phyloP scores from a whole-genome alignment of 2,329 filamentous ascomycete genomes.

The Trichoderma sp. region DNA sequence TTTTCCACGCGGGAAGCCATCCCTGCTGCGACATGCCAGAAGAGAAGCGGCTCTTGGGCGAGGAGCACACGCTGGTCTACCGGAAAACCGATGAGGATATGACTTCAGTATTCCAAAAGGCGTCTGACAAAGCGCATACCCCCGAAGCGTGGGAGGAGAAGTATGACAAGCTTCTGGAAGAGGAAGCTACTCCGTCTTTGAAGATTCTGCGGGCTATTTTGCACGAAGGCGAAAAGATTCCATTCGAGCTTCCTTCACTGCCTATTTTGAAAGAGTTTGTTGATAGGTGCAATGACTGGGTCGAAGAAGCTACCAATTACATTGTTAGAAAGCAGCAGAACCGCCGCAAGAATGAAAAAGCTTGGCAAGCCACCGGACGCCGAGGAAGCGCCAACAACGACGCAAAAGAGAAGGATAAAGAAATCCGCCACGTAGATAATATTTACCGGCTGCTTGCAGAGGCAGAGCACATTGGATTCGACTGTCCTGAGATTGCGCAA shows the following conservation, averaged over 20 bases:
- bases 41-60: constrained; percentile 67
- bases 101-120: constrained; percentile 68
- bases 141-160: constrained; percentile 92
- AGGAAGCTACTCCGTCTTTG: constrained; percentile 81
- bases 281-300: constrained; percentile 95
- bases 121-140: constrained; percentile 81
- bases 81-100: constrained; percentile 77
- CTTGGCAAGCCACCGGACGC: constrained; percentile 73
- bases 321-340: constrained; percentile 98
- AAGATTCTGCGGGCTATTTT: constrained; percentile 83
- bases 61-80: constrained; percentile 75
- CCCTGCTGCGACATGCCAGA: constrained; percentile 77
- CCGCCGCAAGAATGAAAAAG: constrained; percentile 90
- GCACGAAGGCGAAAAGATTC: constrained; percentile 94
- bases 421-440: constrained; percentile 86
- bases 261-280: constrained; percentile 85
- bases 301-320: constrained; percentile 94
- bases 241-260: constrained; percentile 83
- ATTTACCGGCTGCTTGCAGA: constrained; percentile 82
- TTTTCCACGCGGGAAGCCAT: constrained; percentile 77
- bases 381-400: constrained; percentile 64
- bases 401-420: constrained; percentile 66
- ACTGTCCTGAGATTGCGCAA: constrained; percentile 86
- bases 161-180: constrained; percentile 80
- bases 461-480: constrained; percentile 87